A percentile compares a stretch with the other conserved stretches of the same genome.
Evolutionary conservation across 805 yeast genomes (phyloP).

Genomic region (Aciculoconidium aculeatum): DNA sequence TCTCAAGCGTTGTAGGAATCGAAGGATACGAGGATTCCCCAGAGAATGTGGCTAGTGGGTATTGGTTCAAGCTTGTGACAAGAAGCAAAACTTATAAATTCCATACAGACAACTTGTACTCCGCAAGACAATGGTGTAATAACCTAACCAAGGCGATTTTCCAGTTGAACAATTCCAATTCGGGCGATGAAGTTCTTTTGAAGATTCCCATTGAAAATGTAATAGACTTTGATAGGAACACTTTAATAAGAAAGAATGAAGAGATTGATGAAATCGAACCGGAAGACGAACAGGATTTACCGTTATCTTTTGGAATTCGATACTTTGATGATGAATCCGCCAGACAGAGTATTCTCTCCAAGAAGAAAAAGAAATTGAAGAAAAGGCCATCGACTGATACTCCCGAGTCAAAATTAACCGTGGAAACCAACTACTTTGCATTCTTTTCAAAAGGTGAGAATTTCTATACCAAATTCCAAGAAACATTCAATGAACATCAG

Average conservation of each 20-base stretch:
- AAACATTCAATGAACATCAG: constrained; percentile 14
- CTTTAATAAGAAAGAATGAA: constrained; percentile 36
- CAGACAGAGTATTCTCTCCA: constrained; percentile 1
- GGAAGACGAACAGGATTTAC: constrained; percentile 34
- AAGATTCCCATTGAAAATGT: constrained; percentile 72
- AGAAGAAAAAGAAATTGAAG: constrained; percentile 8
- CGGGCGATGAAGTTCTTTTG: constrained; percentile 65
- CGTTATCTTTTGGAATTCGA: constrained; percentile 45
- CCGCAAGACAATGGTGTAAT: constrained; percentile 80
- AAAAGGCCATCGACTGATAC: constrained; percentile 1
- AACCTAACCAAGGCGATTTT: constrained; percentile 71
- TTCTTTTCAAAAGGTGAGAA: constrained; percentile 50
- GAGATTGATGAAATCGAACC: constrained; percentile 9
- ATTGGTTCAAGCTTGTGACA: constrained; percentile 56
- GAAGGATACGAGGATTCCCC: constrained; percentile 18
- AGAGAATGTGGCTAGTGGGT: constrained; percentile 25
- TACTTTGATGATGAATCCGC: constrained; percentile 31
- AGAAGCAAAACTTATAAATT: constrained; percentile 56
- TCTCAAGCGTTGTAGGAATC: constrained; percentile 13
- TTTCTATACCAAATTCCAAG: constrained; percentile 36
- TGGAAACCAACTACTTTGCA: constrained; percentile 68
- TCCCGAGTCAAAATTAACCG: constrained; percentile 30
- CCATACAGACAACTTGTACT: constrained; percentile 62
- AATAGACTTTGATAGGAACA: constrained; percentile 51
- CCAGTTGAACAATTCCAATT: constrained; percentile 52